Conservation (phyloP, 2,329 filamentous ascomycete genomes). For the Aspergillus carbonarius region DNA sequence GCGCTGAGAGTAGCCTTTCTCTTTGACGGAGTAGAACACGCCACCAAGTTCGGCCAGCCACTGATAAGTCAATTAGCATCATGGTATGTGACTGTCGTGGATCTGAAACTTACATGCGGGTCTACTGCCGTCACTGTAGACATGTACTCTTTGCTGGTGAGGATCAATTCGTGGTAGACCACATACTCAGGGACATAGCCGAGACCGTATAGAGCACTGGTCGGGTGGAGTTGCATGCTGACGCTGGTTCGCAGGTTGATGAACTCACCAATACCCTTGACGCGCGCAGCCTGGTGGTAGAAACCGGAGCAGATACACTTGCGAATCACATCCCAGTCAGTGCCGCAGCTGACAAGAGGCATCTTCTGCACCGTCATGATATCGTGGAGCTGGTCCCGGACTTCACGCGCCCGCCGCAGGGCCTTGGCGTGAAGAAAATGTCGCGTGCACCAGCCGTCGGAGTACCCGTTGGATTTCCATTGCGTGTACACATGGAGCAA, state of each 20-base stretch:
- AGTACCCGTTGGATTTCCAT: slow-evolving; percentile 88
- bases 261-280: slow-evolving; percentile 96
- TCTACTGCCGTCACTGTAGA: slow-evolving; percentile 94
- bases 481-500: slow-evolving; percentile 94
- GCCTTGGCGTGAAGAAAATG: slow-evolving; percentile 97
- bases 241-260: slow-evolving; percentile 94
- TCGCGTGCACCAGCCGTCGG: slow-evolving; percentile 85
- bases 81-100: background rate
- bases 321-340: slow-evolving; percentile 93
- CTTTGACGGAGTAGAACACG: slow-evolving; percentile 95
- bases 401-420: slow-evolving; percentile 85
- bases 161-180: slow-evolving; percentile 94
- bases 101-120: slow-evolving; percentile 60
- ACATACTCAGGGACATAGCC: slow-evolving; percentile 96
- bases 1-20: slow-evolving; percentile 88
- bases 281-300: slow-evolving; percentile 95
- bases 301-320: slow-evolving; percentile 97
- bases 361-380: slow-evolving; percentile 96
- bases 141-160: slow-evolving; percentile 98
- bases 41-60: slow-evolving; percentile 96
- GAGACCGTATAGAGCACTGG: slow-evolving; percentile 84
- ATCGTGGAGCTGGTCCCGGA: slow-evolving; percentile 86
- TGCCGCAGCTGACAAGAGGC: slow-evolving; percentile 81
- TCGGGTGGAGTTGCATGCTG: slow-evolving; percentile 90
- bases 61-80: slow-evolving; percentile 21